Evolutionary conservation across 345 rosid genomes (phyloP), one percentile per base, ranked within the genome.

Genomic region (Cochlearia excelsa): DNA sequence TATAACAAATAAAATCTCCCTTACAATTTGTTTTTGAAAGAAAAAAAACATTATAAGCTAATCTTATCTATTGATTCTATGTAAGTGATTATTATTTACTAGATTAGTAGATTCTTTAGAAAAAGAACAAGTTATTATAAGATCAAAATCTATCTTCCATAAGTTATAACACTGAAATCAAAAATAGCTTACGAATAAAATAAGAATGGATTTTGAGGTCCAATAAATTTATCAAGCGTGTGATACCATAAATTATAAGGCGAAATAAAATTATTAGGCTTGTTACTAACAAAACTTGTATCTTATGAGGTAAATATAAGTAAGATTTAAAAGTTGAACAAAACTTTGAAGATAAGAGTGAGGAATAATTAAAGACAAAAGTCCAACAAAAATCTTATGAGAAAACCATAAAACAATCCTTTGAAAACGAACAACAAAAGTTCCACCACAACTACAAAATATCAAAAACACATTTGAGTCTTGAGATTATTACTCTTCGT

Each of bases 401-500:
- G 16, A 9, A 42, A 54, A 51, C 48, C 66, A 45, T 10, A 27
- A 63, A 26, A 41, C 38, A 65, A 63, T 50, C 69, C 49, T 61
- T 5, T 31, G 41, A 16, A 57, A 44, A 26, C 8, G 48, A 26
- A 70, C 11, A 59, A 54, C 41, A 1, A 59, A 59, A 1, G 53
- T 46, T 33, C 6, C 26, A 53, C 1, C 23, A 16, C 23, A 16
- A 54, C 71, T 65, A 72, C 42, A 28, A 29, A 46, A 45, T 23
- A 56, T 47, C 50, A 63, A 55, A 63, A 63, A 37, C 64, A 58
- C 47, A 29, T 37, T 35, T 37, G 7, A 37, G 40, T 4, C 2
- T 37, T 37, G 1, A 1, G 7, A 37, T 40, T 16, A 16, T 74
- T 49, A 72, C 65, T 80, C 81, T 66, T 82, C 91, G 1, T 82